Conservation (phyloP, 2,329 filamentous ascomycete species). For the Cladosporium colombiae region DNA sequence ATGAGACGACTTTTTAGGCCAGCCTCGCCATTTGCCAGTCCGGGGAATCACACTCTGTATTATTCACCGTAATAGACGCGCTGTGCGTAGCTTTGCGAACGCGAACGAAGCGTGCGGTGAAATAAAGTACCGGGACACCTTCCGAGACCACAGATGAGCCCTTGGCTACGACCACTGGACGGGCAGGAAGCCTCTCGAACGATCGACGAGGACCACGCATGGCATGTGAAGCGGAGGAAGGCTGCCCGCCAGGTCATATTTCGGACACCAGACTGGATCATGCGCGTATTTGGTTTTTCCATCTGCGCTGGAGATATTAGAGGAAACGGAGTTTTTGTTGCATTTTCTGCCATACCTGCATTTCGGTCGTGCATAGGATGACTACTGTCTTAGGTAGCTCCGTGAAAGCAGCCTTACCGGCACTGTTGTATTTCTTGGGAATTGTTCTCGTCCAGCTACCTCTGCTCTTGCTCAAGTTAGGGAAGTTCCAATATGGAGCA, state of each 20-base stretch:
- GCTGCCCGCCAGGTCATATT: background rate
- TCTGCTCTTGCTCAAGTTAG: background rate
- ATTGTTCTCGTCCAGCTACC: background rate
- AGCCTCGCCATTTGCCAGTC: background rate
- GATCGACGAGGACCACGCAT: conserved; percentile 9
- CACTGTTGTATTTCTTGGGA: background rate
- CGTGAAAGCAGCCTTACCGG: conserved; percentile 1
- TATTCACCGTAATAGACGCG: background rate
- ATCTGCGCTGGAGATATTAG: background rate
- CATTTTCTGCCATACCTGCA: background rate
- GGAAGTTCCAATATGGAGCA: background rate
- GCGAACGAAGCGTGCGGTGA: background rate
- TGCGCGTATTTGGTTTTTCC: background rate
- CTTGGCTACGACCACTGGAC: background rate
- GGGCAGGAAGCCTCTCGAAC: background rate
- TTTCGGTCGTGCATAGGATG: background rate
- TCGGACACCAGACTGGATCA: conserved; percentile 3
- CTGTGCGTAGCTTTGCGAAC: background rate
- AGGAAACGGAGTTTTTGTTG: conserved; percentile 1
- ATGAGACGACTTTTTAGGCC: background rate
- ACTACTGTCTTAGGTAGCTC: background rate
- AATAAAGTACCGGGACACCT: background rate
- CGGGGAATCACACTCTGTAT: background rate
- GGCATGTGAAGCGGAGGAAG: background rate
- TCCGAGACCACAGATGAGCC: background rate